A percentile compares a stretch with the other conserved stretches of the same genome.
Conservation (phyloP, 441 rosid species). For the Gossypium trilobum region DNA sequence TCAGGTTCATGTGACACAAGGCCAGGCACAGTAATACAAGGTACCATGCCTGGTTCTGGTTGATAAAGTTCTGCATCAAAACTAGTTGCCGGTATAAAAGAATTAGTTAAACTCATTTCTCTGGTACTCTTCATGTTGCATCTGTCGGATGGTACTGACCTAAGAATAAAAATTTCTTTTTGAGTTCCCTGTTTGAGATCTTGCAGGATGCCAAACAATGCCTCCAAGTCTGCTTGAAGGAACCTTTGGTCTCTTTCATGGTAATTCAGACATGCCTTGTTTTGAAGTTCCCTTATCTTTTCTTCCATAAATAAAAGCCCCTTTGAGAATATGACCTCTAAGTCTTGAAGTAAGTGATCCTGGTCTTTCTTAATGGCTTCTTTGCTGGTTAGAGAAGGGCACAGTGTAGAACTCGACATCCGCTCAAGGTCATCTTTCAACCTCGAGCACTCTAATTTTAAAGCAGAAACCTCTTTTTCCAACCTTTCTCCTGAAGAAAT, state of each 20-base stretch:
- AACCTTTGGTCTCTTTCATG: slow-evolving; percentile 56
- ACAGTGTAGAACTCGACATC: slow-evolving; percentile 31
- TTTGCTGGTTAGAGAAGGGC: slow-evolving; percentile 27
- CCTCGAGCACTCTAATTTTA: slow-evolving; percentile 73
- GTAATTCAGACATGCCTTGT: slow-evolving; percentile 53
- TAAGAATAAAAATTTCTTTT: slow-evolving; percentile 33
- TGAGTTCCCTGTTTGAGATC: slow-evolving; percentile 67
- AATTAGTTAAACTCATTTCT: slow-evolving; percentile 34
- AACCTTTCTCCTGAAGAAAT: slow-evolving; percentile 78
- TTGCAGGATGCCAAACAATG: slow-evolving; percentile 49
- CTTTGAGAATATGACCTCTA: slow-evolving; percentile 52
- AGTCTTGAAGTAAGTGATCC: slow-evolving; percentile 36
- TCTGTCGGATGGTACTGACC: slow-evolving; percentile 36
- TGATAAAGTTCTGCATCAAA: slow-evolving; percentile 60
- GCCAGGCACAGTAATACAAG: slow-evolving; percentile 53
- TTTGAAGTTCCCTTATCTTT: slow-evolving; percentile 62
- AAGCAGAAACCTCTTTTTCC: slow-evolving; percentile 60
- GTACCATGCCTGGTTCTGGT: slow-evolving; percentile 71
- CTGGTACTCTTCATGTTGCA: slow-evolving; percentile 26
- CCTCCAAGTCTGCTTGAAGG: slow-evolving; percentile 60
- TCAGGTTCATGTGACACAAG: slow-evolving; percentile 53
- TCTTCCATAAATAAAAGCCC: slow-evolving; percentile 68
- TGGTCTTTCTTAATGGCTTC: slow-evolving; percentile 30
- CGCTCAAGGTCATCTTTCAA: slow-evolving; percentile 65
- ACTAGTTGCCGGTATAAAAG: slow-evolving; percentile 38